A percentile compares a stretch with the other conserved stretches of the same genome.
Conservation (phyloP, 306 rosid genomes). For the peach (Prunus persica) region DNA sequence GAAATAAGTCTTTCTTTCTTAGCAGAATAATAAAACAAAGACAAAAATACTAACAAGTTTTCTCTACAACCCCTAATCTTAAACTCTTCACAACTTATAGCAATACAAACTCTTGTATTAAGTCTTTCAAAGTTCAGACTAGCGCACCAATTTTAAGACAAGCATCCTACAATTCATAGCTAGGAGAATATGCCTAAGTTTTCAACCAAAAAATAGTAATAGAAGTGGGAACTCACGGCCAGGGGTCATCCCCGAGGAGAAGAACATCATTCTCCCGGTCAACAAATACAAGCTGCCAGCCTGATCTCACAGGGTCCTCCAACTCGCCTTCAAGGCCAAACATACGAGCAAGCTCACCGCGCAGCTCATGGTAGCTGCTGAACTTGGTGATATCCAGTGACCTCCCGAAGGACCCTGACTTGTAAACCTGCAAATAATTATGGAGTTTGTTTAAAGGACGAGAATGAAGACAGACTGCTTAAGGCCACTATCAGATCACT, state of each 20-base stretch:
- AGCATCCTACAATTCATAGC: not conserved
- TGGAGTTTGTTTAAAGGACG: not conserved
- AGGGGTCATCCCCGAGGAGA: constrained; percentile 80
- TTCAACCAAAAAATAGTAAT: not conserved
- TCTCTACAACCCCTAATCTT: not conserved
- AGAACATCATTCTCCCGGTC: constrained; percentile 93
- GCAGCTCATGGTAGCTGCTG: constrained; percentile 80
- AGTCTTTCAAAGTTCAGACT: not conserved
- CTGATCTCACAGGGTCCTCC: constrained; percentile 97
- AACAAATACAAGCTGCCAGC: constrained; percentile 99
- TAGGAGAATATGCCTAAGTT: not conserved
- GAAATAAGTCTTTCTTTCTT: not conserved
- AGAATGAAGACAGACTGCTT: not conserved
- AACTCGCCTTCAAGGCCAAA: constrained; percentile 80
- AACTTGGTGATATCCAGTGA: constrained; percentile 69
- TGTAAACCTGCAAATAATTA: constrained; percentile 40
- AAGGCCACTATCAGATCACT: not conserved
- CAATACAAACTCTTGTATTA: not conserved
- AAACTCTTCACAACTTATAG: not conserved
- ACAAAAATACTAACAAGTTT: not conserved
- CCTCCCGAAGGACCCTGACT: constrained; percentile 62
- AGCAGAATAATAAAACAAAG: not conserved
- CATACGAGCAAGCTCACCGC: constrained; percentile 83
- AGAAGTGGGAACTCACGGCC: constrained; percentile 47
- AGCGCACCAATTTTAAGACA: not conserved